Conservation (phyloP, 345 rosid species). For the Hibiscus tridactylites region DNA sequence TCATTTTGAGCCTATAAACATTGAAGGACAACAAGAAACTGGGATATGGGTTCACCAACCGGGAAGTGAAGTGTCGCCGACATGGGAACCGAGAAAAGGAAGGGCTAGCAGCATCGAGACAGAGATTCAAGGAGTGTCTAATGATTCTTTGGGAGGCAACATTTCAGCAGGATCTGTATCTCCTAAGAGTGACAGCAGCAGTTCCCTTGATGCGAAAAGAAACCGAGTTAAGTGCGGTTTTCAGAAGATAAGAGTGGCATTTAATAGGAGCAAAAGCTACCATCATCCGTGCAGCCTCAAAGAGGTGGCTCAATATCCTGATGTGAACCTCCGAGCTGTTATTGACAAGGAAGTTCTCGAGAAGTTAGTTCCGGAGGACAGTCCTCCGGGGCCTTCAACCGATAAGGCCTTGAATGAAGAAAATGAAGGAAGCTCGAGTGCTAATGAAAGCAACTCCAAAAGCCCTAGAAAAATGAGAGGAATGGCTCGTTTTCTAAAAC, state of each 20-base stretch:
- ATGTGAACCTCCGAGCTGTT: conserved; percentile 44
- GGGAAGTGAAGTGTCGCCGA: conserved; percentile 63
- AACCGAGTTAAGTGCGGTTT: conserved; percentile 39
- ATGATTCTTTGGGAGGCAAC: neutral
- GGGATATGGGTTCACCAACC: conserved; percentile 86
- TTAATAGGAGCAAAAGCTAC: conserved; percentile 38
- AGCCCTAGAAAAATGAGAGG: conserved; percentile 43
- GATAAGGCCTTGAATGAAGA: conserved; percentile 27
- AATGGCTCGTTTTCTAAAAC: conserved; percentile 50
- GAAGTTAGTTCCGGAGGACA: conserved; percentile 41
- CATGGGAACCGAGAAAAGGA: conserved; percentile 85
- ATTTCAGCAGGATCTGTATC: conserved; percentile 26
- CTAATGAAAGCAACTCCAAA: conserved; percentile 32
- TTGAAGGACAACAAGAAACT: conserved; percentile 60
- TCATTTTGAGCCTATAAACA: conserved; percentile 60
- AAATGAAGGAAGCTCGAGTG: conserved; percentile 25
- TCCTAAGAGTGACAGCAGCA: conserved; percentile 35
- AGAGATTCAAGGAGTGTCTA: neutral
- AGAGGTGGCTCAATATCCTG: conserved; percentile 39
- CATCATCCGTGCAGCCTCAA: conserved; percentile 26
- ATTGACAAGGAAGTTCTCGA: conserved; percentile 35
- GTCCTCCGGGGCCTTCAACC: conserved; percentile 24
- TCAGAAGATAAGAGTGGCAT: conserved; percentile 35
- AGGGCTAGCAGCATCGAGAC: conserved; percentile 42
- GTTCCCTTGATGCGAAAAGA: conserved; percentile 32